phyloP scores from a whole-genome alignment of 2,329 filamentous ascomycete species.

The Cadophora luteo-olivacea region DNA sequence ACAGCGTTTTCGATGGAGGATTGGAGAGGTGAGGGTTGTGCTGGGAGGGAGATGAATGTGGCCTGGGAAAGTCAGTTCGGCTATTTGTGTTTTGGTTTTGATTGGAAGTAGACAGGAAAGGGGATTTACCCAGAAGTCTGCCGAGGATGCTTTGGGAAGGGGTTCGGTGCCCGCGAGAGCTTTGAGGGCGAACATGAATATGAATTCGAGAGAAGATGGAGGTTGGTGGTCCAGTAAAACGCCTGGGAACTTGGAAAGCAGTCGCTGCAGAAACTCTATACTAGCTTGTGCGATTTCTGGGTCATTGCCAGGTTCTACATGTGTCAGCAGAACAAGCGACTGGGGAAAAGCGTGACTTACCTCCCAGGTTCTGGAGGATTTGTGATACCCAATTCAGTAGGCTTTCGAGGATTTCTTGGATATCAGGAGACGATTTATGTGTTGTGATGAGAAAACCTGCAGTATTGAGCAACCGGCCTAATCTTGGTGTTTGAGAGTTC shows the following conservation, averaged over 20 bases:
- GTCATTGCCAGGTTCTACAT: conserved; percentile 65
- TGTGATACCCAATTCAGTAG: conserved; percentile 68
- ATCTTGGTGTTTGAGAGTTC: conserved; percentile 63
- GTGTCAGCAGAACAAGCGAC: conserved; percentile 10
- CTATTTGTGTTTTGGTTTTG: neutral
- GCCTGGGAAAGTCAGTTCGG: conserved; percentile 48
- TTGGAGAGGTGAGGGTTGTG: conserved; percentile 45
- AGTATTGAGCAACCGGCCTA: conserved; percentile 67
- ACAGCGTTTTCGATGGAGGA: conserved; percentile 57
- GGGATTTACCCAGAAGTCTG: conserved; percentile 72
- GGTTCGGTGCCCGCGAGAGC: conserved; percentile 75
- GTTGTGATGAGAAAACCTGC: conserved; percentile 74
- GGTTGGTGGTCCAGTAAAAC: conserved; percentile 66
- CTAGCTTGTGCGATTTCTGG: conserved; percentile 75
- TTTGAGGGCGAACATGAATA: conserved; percentile 75
- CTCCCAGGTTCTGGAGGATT: conserved; percentile 67
- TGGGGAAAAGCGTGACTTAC: conserved; percentile 47
- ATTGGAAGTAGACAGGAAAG: neutral
- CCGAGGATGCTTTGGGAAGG: conserved; percentile 75
- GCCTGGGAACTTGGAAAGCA: conserved; percentile 66
- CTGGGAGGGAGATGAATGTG: conserved; percentile 57
- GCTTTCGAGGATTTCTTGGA: conserved; percentile 55
- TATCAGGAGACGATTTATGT: conserved; percentile 54
- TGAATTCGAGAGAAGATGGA: conserved; percentile 62
- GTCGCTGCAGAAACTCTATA: conserved; percentile 72